Base-by-base conservation (phyloP, 2,329 filamentous ascomycete species). In the Aspergillus brunneoviolaceus region DNA sequence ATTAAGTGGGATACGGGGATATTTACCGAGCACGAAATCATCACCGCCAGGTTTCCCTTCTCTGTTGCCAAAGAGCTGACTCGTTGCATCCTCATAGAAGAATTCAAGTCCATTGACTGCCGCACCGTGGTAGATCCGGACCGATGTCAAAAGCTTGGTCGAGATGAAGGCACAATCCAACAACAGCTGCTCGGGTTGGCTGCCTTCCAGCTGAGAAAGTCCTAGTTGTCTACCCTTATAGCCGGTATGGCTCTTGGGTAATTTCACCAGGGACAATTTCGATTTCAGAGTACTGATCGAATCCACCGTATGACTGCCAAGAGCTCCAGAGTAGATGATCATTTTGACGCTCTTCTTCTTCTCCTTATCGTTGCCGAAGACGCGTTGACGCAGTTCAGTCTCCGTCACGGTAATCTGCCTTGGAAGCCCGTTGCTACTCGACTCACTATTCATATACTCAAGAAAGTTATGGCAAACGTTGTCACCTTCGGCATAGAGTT, bases 61-160 rank as follows among this genome's bases (percentile, higher is more conserved):
- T 57, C 84, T 82, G 70, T 91, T 93, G 47, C 95, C 95, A 79
- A 99, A 96, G 3, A 97, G 75, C 72, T 97, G 92, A 57, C 83
- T 89, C 1, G 90, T 89, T 16, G 85, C 84, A 74, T 98, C 92
- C 70, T 98, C 94, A 71, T 96, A 98, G 60, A 90, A 82, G 75
- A 99, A 98, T 74, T 98, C 94, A 21, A 99, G 76, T 0, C 95
- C 95, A 72, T 96, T 89, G 12, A 98, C 72, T 4, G 89, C 89
- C 60, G 82, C 80, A 2, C 90, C 92, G 68, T 92, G 88, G 70
- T 92, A 96, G 14, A 96, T 82, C 61, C 87, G 84, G 59, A 97
- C 84, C 5, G 85, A 85, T 1, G 87, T 88, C 63, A 98, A 80
- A 31, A 96, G 83, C 63, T 92, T 89, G 33, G 86, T 89, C 63